Conservation (phyloP, 1,284 basidiomycete species). For the Athelia sp. region DNA sequence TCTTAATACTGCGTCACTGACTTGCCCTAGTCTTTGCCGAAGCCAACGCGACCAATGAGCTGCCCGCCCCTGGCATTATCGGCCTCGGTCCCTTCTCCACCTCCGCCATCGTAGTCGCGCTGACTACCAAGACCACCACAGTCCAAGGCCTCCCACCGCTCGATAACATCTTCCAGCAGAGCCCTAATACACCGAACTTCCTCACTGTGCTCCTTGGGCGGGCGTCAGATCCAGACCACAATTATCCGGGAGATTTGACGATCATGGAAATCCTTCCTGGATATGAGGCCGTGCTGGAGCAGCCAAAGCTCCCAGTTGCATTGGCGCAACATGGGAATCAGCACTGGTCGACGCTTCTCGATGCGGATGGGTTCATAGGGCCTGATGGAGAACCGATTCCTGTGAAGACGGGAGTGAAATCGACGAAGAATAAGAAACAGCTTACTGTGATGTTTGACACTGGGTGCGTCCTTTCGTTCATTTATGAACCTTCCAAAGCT, state of each 20-base stretch:
- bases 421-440: conserved; percentile 35
- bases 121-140: not conserved
- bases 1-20: conserved; percentile 2
- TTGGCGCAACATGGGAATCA: conserved; percentile 32
- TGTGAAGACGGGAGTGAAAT: conserved; percentile 36
- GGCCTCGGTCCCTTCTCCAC: conserved; percentile 47
- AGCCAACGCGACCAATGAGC: conserved; percentile 22
- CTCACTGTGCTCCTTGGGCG: conserved; percentile 17
- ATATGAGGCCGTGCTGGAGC: not conserved
- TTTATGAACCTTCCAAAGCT: not conserved
- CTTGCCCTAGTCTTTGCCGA: conserved; percentile 30
- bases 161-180: conserved; percentile 19
- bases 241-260: conserved; percentile 5
- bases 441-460: conserved; percentile 61
- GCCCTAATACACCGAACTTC: conserved; percentile 18
- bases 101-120: conserved; percentile 29
- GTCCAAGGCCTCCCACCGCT: conserved; percentile 13
- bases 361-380: conserved; percentile 44
- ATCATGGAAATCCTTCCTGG: not conserved
- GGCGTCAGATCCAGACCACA: conserved; percentile 5
- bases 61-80: conserved; percentile 35
- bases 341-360: conserved; percentile 49
- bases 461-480: conserved; percentile 15
- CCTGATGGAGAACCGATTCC: conserved; percentile 42
- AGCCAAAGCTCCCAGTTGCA: conserved; percentile 16